Percentiles rank a stretch among this genome's conserved stretches.
These are phyloP conservation scores for Gossypium australe DNA, from an alignment of 345 rosid genomes.

Conservation along the genomic window DNA sequence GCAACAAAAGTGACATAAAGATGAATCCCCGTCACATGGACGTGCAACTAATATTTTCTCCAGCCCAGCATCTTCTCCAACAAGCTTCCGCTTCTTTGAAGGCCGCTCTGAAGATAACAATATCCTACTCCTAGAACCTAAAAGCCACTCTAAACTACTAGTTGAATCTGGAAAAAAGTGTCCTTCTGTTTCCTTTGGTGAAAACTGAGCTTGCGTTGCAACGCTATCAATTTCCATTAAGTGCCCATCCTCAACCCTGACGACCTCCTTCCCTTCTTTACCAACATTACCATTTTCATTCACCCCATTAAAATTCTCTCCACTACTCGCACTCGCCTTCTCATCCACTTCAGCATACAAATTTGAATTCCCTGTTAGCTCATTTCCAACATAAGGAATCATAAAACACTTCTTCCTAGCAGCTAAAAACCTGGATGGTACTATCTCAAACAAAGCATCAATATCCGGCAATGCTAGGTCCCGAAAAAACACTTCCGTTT, in stretches of 20 bases:
- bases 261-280: slow-evolving; percentile 17
- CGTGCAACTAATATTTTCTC: slow-evolving; percentile 55
- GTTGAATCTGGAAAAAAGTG: slow-evolving; percentile 32
- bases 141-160: slow-evolving; percentile 72
- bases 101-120: slow-evolving; percentile 84
- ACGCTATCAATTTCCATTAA: slow-evolving; percentile 39
- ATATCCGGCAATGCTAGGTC: slow-evolving; percentile 66
- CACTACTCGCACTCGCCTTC: slow-evolving; percentile 12
- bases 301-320: slow-evolving; percentile 18
- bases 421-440: slow-evolving; percentile 40
- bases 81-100: slow-evolving; percentile 77
- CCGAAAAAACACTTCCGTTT: slow-evolving; percentile 77
- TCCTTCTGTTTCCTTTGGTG: slow-evolving; percentile 17
- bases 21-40: slow-evolving; percentile 55
- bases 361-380: slow-evolving; percentile 2
- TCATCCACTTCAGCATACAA: neutral
- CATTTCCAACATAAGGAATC: slow-evolving; percentile 41
- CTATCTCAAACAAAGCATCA: slow-evolving; percentile 49
- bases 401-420: slow-evolving; percentile 40
- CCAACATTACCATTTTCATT: slow-evolving; percentile 17
- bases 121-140: slow-evolving; percentile 69
- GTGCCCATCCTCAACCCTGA: slow-evolving; percentile 30
- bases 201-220: slow-evolving; percentile 22
- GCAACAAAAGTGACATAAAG: slow-evolving; percentile 75
- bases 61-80: slow-evolving; percentile 77